phyloP scores from a whole-genome alignment of 2,329 filamentous ascomycete genomes.

The Lasiodiplodia citricola region DNA sequence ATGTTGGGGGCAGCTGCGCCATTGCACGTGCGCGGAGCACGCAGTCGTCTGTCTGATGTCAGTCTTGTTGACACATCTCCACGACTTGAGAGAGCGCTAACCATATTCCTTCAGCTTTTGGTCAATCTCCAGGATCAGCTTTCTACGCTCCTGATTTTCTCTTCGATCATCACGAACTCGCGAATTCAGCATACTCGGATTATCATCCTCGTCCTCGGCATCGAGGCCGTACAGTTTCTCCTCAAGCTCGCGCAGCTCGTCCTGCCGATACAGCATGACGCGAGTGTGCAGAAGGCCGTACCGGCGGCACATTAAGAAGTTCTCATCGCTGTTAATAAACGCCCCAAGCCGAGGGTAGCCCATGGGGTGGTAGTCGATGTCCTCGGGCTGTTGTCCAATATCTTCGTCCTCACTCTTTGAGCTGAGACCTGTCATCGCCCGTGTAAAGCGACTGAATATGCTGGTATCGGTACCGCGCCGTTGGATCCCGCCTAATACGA shows the following conservation, averaged over 20 bases:
- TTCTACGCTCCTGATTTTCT: conserved; percentile 13
- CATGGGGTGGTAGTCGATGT: conserved; percentile 14
- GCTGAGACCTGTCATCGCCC: conserved; percentile 2
- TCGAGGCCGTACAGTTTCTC: conserved; percentile 26
- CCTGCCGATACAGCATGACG: conserved; percentile 30
- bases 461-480: background rate
- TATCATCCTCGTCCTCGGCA: conserved; percentile 14
- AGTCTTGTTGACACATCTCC: background rate
- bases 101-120: conserved; percentile 28
- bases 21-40: conserved; percentile 27
- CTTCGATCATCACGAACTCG: conserved; percentile 22
- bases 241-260: conserved; percentile 29
- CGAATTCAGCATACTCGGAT: conserved; percentile 24
- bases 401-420: background rate
- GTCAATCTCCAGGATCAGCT: conserved; percentile 29
- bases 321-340: conserved; percentile 34
- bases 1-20: conserved; percentile 25
- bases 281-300: conserved; percentile 30
- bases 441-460: background rate
- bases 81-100: background rate
- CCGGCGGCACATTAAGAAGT: conserved; percentile 33
- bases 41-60: conserved; percentile 26
- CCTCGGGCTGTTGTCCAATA: background rate
- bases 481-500: background rate
- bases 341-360: conserved; percentile 35